Percentiles rank a stretch among this genome's conserved stretches.
Evolutionary conservation across 805 yeast genomes (phyloP).

Genomic region (Metschnikowia santaceciliae): DNA sequence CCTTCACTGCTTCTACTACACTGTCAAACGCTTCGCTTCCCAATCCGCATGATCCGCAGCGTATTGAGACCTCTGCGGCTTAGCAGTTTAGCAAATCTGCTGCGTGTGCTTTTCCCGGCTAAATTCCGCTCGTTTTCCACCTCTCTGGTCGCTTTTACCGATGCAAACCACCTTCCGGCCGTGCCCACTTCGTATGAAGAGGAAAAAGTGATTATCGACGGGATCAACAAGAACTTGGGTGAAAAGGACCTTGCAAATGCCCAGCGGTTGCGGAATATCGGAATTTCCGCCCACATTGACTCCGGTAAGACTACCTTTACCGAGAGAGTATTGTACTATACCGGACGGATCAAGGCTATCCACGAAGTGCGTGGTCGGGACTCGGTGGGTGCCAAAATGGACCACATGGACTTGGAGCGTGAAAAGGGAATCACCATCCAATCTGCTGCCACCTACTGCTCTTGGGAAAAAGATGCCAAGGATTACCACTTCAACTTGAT

Average conservation of each 20-base stretch:
- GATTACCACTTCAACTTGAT: slow-evolving; percentile 88
- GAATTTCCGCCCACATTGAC: slow-evolving; percentile 97
- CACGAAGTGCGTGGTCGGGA: slow-evolving; percentile 97
- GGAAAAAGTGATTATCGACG: slow-evolving; percentile 66
- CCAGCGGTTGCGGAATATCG: slow-evolving; percentile 78
- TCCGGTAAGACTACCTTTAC: slow-evolving; percentile 98
- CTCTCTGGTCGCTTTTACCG: not conserved
- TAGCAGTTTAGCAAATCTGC: not conserved
- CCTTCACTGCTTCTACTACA: not conserved
- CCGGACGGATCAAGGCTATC: slow-evolving; percentile 94
- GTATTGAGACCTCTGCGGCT: not conserved
- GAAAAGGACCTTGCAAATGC: slow-evolving; percentile 52
- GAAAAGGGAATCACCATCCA: slow-evolving; percentile 99
- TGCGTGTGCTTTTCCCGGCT: not conserved
- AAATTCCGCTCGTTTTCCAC: slow-evolving; percentile 3
- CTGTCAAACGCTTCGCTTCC: not conserved
- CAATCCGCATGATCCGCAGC: slow-evolving; percentile 1
- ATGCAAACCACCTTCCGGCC: slow-evolving; percentile 9
- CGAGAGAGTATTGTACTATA: slow-evolving; percentile 91
- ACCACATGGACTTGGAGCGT: slow-evolving; percentile 96
- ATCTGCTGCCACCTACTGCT: slow-evolving; percentile 97
- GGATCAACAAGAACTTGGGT: slow-evolving; percentile 45
- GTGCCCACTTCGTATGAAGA: slow-evolving; percentile 57
- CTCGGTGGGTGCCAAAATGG: slow-evolving; percentile 99
- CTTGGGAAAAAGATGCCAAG: slow-evolving; percentile 75